Evolutionary conservation across 148 eudicot species (phyloP).

Genomic region (Diospyros lotus): DNA sequence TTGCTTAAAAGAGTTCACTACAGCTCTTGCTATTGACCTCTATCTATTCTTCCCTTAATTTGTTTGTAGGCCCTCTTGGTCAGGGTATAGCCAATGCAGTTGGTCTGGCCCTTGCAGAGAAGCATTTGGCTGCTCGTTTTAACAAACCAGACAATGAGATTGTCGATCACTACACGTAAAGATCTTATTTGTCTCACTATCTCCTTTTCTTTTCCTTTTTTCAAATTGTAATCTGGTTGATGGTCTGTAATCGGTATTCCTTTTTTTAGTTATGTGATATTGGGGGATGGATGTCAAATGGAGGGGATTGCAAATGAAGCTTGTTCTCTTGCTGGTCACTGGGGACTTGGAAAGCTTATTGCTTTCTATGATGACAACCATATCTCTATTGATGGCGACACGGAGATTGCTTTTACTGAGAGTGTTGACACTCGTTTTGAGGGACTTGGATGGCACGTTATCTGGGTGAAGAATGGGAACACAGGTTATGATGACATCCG

Average conservation of each 20-base stretch:
- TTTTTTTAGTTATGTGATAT: slow-evolving; percentile 44
- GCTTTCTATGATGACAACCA: slow-evolving; percentile 88
- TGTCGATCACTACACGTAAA: slow-evolving; percentile 87
- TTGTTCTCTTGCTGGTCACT: slow-evolving; percentile 85
- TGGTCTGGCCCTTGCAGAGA: slow-evolving; percentile 86
- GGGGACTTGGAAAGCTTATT: slow-evolving; percentile 92
- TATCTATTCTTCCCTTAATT: not conserved
- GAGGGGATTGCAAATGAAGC: slow-evolving; percentile 86
- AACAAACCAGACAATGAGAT: slow-evolving; percentile 78
- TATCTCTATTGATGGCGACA: slow-evolving; percentile 84
- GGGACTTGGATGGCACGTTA: slow-evolving; percentile 88
- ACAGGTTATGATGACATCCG: slow-evolving; percentile 82
- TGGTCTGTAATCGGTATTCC: slow-evolving; percentile 2
- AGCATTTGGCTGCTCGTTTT: slow-evolving; percentile 89
- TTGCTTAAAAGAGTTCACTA: not conserved
- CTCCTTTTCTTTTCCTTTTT: not conserved
- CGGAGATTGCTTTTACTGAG: slow-evolving; percentile 86
- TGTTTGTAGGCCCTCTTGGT: slow-evolving; percentile 75
- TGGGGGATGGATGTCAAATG: slow-evolving; percentile 94
- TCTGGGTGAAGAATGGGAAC: slow-evolving; percentile 90
- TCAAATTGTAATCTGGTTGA: not conserved
- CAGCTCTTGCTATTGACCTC: not conserved
- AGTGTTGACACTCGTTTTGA: slow-evolving; percentile 69
- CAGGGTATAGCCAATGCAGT: slow-evolving; percentile 92
- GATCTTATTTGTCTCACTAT: not conserved